Base-by-base conservation (phyloP, 129 eudicot genomes). In the Rutidosis leptorrhynchoides region DNA sequence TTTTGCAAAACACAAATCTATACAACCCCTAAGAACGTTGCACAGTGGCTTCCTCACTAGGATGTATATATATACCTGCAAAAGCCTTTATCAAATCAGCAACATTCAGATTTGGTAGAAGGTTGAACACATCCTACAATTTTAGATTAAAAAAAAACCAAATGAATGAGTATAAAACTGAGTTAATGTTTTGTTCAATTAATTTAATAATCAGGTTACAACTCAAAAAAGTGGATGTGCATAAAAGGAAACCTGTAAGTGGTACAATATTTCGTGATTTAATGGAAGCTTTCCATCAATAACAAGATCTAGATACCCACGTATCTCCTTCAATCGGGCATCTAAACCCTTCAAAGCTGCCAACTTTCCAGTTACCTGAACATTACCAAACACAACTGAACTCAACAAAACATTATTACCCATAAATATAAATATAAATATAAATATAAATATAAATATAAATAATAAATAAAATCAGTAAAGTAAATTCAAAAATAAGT, bases 281-380 rank as follows among this genome's bases (percentile, higher is more conserved):
- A 92, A 64, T 2, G 98, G 98, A 60, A 92, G 90, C 52, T 88
- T 88, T 64, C 87, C 96, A 51, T 88, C 95, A 68, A 92, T 80
- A 42, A 92, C 96, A 62, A 85, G 91, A 48, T 92, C 95, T 53
- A 92, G 83, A 77, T 92, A 92, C 82, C 85, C 86, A 20, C 98
- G 89, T 17, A 92, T 92, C 86, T 92, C 98, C 62, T 73, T 77
- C 42, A 88, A 80, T 57, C 98, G 77, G 57, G 96, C 96, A 80
- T 92, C 98, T 72, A 92, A 83, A 52, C 98, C 98, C 81, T 92
- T 92, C 62, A 88, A 76, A 51, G 98, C 96, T 64, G 91, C 95
- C 72, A 92, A 84, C 69, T 92, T 92, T 71, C 98, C 98, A 71
- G 96, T 86, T 22, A 92, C 98, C 98, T 92, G 83, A 25, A 67